These are phyloP conservation scores for rapeseed (Brassica napus) DNA, from an alignment of 345 rosid species.

Conservation along the genomic window DNA sequence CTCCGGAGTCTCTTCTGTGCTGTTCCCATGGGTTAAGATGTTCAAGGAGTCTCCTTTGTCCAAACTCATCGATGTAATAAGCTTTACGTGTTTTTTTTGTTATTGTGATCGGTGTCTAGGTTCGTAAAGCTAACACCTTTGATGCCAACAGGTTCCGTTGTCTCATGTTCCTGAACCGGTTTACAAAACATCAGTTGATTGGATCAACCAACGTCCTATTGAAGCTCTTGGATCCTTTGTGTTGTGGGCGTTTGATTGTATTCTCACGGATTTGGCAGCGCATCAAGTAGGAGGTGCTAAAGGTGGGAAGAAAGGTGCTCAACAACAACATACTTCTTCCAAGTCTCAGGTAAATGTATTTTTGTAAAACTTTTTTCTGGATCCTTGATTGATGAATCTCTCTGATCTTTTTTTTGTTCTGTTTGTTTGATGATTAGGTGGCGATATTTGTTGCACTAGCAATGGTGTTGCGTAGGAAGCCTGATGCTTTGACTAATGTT, in stretches of 20 bases:
- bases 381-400: too few species aligned
- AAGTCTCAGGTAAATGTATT: too few species aligned
- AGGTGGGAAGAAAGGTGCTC: too few species aligned
- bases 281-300: too few species aligned
- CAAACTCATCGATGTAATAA: conserved; percentile 51
- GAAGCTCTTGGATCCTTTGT: too few species aligned
- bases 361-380: too few species aligned
- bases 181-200: conserved; percentile 61
- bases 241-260: too few species aligned
- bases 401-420: too few species aligned
- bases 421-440: neutral
- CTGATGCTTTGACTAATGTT: neutral
- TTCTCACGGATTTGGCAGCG: too few species aligned
- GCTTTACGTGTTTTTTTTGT: too few species aligned
- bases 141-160: conserved; percentile 52
- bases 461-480: neutral
- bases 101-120: conserved; percentile 3
- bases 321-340: too few species aligned
- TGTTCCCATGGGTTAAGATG: conserved; percentile 65
- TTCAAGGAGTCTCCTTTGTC: conserved; percentile 55
- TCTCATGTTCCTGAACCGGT: conserved; percentile 60
- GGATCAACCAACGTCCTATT: conserved; percentile 53
- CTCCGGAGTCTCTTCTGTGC: conserved; percentile 49
- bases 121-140: neutral
- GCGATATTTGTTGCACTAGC: neutral